Evolutionary conservation across 345 rosid genomes (phyloP).

Genomic region (Linum usitatissimum): DNA sequence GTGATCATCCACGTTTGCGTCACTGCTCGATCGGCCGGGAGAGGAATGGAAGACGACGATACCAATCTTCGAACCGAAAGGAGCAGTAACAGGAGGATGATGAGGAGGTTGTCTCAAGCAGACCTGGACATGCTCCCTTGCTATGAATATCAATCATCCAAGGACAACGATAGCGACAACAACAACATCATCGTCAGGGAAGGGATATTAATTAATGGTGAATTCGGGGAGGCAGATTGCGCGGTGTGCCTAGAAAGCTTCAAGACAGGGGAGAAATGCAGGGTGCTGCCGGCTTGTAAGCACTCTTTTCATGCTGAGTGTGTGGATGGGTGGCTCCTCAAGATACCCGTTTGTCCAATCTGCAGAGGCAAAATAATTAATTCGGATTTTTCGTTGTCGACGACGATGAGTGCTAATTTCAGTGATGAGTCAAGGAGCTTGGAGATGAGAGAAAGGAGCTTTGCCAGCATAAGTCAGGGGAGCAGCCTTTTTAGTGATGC

Average conservation of each 20-base stretch:
- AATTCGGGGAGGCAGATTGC: slow-evolving; percentile 25
- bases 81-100: slow-evolving; percentile 3
- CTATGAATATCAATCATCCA: slow-evolving; percentile 21
- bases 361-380: slow-evolving; percentile 22
- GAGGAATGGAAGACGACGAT: slow-evolving; percentile 2
- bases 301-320: slow-evolving; percentile 52
- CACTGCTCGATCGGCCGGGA: slow-evolving; percentile 26
- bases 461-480: neutral
- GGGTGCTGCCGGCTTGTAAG: slow-evolving; percentile 37
- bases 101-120: slow-evolving; percentile 23
- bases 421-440: slow-evolving; percentile 16
- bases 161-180: neutral
- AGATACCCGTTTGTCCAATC: slow-evolving; percentile 45
- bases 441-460: slow-evolving; percentile 4
- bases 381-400: slow-evolving; percentile 20
- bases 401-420: slow-evolving; percentile 12
- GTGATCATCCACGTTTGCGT: slow-evolving; percentile 35
- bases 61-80: neutral
- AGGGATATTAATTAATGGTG: slow-evolving; percentile 20
- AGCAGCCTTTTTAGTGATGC: slow-evolving; percentile 10
- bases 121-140: slow-evolving; percentile 51
- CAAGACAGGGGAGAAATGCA: slow-evolving; percentile 44
- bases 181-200: slow-evolving; percentile 10
- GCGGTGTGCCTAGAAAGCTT: slow-evolving; percentile 51
- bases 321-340: slow-evolving; percentile 46